Conservation (phyloP, 805 yeast species). For the Teunomyces panamensis region DNA sequence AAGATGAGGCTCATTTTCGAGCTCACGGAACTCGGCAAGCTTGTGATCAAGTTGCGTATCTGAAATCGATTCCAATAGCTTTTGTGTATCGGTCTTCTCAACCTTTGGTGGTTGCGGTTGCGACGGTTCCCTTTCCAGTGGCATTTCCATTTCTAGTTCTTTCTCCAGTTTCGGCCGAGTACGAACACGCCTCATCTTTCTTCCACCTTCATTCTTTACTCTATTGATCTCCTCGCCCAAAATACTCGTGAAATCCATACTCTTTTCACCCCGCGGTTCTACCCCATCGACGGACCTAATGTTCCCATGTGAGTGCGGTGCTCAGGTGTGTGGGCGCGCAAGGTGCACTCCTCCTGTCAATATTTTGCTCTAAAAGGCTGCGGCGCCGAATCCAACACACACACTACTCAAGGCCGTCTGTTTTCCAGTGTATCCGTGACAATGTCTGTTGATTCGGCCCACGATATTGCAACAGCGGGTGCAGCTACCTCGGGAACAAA, state of each 20-base stretch:
- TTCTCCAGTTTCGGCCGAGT: slow-evolving; percentile 9
- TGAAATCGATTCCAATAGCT: slow-evolving; percentile 9
- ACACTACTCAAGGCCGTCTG: neutral
- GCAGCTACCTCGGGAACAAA: neutral
- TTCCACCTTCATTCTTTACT: slow-evolving; percentile 30
- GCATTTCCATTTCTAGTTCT: slow-evolving; percentile 1
- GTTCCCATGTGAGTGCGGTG: neutral
- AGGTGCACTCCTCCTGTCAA: neutral
- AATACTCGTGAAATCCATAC: slow-evolving; percentile 49
- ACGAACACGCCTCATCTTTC: slow-evolving; percentile 6
- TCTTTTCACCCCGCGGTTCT: neutral
- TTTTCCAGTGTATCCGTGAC: neutral
- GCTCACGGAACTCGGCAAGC: slow-evolving; percentile 17
- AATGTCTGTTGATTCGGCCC: slow-evolving; percentile 1
- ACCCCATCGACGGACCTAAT: neutral
- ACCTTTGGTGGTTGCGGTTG: neutral
- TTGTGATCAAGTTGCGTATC: slow-evolving; percentile 23
- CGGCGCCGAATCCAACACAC: neutral
- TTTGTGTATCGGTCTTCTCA: slow-evolving; percentile 11
- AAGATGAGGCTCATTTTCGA: slow-evolving; percentile 6
- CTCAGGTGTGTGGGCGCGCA: neutral
- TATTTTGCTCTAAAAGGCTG: neutral
- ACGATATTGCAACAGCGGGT: neutral
- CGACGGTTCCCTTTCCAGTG: neutral
- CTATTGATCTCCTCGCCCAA: slow-evolving; percentile 48